Base-by-base conservation (phyloP, 495 filamentous ascomycete genomes). In the Filosporella fistucella region DNA sequence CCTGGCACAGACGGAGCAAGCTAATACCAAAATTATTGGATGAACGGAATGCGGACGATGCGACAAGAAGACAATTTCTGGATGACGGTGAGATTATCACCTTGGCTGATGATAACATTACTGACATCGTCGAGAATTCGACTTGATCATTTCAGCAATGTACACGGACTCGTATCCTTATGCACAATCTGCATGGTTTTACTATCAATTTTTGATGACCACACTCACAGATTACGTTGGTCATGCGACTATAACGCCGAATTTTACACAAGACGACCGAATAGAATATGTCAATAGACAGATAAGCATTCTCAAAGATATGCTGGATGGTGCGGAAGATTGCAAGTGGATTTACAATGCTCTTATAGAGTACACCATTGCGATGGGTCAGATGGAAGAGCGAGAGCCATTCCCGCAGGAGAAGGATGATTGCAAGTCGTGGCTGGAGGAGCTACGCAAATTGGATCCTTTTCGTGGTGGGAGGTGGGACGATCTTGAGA, bases 171-270 rank as follows among this genome's bases (percentile, higher is more conserved):
- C 90, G 5, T 55, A 60, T 35, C 57, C 57, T 16, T 85, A 89
- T 49, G 89, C 96, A 61, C 91, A 96, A 56, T 91, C 88, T 9
- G 68, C 96, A 12, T 99, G 94, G 94, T 95, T 90, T 63, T 99
- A 97, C 63, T 88, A 97, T 58, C 82, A 87, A 48, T 91, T 79
- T 59, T 63, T 96, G 47, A 82, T 96, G 67, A 77, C 68, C 62
- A 84, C 69, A 67, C 70, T 63, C 42, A 68, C 63, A 49, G 66
- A 44, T 57, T 67, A 45, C 34, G 52, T 61, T 11, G 54, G 54
- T 10, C 51, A 55, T 29, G 61, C 67, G n/a, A 77, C 76, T 16
- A 82, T 91, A 61, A 71, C 76, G 16, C 76, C 84, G 2, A 68
- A 81, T 49, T 65, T 91, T 32, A 74, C 75, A 36, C 49, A 67